Conservation (phyloP, 2,329 filamentous ascomycete genomes). For the Leptographium wingfieldii region DNA sequence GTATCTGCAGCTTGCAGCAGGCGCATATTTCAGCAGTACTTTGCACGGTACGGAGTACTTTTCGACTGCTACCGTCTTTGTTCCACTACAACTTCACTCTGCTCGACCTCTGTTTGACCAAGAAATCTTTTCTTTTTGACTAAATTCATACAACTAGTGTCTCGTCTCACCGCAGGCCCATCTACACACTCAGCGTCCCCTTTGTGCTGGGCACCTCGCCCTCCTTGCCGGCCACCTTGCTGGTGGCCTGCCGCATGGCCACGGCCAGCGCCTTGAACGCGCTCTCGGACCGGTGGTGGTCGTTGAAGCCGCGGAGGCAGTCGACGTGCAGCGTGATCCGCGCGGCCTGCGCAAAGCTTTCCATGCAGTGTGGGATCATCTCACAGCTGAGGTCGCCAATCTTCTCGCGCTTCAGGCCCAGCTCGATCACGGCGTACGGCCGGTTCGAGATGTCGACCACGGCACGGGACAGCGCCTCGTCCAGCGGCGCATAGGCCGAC, state of each 20-base stretch:
- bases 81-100: too few relatives aligned
- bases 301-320: slow-evolving; percentile 79
- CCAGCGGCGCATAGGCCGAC: slow-evolving; percentile 81
- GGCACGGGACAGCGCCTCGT: slow-evolving; percentile 86
- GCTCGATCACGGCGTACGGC: slow-evolving; percentile 70
- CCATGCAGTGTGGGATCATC: slow-evolving; percentile 93
- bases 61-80: too few relatives aligned
- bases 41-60: neutral
- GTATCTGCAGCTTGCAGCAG: neutral
- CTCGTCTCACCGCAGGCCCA: neutral
- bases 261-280: slow-evolving; percentile 95
- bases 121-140: neutral
- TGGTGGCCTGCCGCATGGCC: slow-evolving; percentile 66
- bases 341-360: slow-evolving; percentile 85
- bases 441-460: slow-evolving; percentile 93
- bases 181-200: slow-evolving; percentile 58
- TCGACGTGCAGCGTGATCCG: slow-evolving; percentile 92
- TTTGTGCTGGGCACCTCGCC: slow-evolving; percentile 95
- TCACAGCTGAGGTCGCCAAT: slow-evolving; percentile 87
- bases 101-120: too few relatives aligned
- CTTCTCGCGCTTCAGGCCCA: slow-evolving; percentile 81
- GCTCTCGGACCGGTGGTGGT: slow-evolving; percentile 91
- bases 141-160: neutral
- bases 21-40: neutral
- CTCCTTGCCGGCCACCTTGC: slow-evolving; percentile 63